These are phyloP conservation scores for Celoporthe dispersa DNA, from an alignment of 2,329 filamentous ascomycete genomes.

Conservation along the genomic window DNA sequence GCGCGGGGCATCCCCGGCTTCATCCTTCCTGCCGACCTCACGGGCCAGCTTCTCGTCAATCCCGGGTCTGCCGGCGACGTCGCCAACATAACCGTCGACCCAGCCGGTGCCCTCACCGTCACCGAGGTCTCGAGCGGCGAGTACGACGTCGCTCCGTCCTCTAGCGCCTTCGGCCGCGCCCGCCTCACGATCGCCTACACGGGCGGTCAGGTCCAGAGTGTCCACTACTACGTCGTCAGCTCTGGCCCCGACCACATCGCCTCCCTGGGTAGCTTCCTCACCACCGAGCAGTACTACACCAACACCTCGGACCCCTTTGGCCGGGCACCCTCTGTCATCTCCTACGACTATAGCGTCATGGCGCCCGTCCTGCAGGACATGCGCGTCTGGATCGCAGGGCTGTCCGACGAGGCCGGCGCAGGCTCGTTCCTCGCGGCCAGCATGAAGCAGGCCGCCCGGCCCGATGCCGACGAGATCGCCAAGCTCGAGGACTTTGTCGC, in stretches of 20 bases:
- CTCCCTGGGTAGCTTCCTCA: slow-evolving; percentile 58
- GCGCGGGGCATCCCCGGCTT: slow-evolving; percentile 60
- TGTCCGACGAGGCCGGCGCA: slow-evolving; percentile 63
- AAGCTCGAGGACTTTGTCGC: slow-evolving; percentile 60
- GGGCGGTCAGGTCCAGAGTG: slow-evolving; percentile 52
- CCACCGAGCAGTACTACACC: slow-evolving; percentile 56
- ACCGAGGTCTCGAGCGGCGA: slow-evolving; percentile 36
- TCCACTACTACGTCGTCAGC: slow-evolving; percentile 62
- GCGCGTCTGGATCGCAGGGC: slow-evolving; percentile 62
- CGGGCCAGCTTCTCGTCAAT: slow-evolving; percentile 51
- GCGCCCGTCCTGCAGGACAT: slow-evolving; percentile 50
- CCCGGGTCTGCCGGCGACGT: slow-evolving; percentile 45
- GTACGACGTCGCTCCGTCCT: slow-evolving; percentile 49
- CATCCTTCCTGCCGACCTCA: slow-evolving; percentile 53
- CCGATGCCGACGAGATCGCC: slow-evolving; percentile 51
- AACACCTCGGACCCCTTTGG: slow-evolving; percentile 57
- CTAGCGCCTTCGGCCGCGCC: slow-evolving; percentile 53
- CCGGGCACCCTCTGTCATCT: slow-evolving; percentile 59
- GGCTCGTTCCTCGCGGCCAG: slow-evolving; percentile 59
- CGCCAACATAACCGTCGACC: slow-evolving; percentile 44
- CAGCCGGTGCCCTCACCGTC: slow-evolving; percentile 43
- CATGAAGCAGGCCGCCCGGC: slow-evolving; percentile 59
- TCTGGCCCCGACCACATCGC: slow-evolving; percentile 47
- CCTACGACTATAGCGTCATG: slow-evolving; percentile 56
- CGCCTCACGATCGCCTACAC: slow-evolving; percentile 53